These are phyloP conservation scores for Parietichytrium sp. DNA, from an alignment of 108 stramenopile species.

Conservation along the genomic window DNA sequence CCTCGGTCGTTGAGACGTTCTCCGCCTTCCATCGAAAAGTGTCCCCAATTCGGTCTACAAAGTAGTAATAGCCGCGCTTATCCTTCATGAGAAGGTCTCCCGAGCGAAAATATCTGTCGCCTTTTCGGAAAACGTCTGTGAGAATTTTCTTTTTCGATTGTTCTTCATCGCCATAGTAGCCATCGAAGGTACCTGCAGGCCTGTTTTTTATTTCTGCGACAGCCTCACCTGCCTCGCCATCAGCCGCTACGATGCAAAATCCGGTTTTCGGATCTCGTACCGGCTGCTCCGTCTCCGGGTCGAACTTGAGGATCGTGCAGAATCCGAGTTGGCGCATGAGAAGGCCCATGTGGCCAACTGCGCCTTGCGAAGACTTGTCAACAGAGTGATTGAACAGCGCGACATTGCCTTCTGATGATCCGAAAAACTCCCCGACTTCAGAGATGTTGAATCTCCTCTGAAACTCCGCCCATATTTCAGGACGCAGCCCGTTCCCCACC, in stretches of 20 bases:
- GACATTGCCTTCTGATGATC: constrained; percentile 61
- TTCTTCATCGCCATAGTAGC: constrained; percentile 51
- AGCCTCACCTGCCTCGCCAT: constrained; percentile 58
- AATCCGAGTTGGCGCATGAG: constrained; percentile 1
- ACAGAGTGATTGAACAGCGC: constrained; percentile 9
- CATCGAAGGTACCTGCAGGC: constrained; percentile 48
- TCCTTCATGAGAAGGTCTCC: constrained; percentile 59
- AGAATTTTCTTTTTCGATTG: constrained; percentile 58
- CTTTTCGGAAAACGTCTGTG: constrained; percentile 43
- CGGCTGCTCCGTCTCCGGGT: constrained; percentile 47
- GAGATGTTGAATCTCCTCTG: constrained; percentile 47
- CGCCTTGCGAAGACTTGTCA: constrained; percentile 12
- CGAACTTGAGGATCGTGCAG: constrained; percentile 44
- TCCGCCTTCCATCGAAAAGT: constrained; percentile 70
- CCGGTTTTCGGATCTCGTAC: constrained; percentile 48
- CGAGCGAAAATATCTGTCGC: constrained; percentile 58
- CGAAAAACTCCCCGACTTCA: constrained; percentile 61
- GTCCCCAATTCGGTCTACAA: constrained; percentile 64
- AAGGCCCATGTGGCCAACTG: constrained; percentile 57
- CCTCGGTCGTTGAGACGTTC: constrained; percentile 63
- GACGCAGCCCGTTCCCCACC: constrained; percentile 64
- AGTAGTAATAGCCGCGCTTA: constrained; percentile 55
- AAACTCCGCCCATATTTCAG: constrained; percentile 58
- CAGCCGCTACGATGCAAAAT: constrained; percentile 41
- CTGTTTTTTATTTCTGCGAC: constrained; percentile 52